Conservation (phyloP, 2,329 filamentous ascomycete species). For the Teratosphaeria pseudoeucalypti region DNA sequence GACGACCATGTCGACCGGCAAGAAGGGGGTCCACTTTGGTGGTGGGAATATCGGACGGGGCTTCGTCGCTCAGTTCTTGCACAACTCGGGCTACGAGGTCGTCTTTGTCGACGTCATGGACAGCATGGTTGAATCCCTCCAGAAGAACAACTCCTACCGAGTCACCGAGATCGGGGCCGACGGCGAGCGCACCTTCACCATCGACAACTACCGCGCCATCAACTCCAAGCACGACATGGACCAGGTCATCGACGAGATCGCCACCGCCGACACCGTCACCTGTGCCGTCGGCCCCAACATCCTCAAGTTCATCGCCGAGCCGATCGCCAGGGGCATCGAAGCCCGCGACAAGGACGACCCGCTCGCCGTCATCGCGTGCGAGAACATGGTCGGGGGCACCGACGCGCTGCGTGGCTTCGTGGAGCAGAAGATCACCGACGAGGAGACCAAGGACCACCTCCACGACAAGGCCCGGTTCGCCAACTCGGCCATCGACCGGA, state of each 20-base stretch:
- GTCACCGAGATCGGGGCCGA: slow-evolving; percentile 88
- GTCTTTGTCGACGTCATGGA: slow-evolving; percentile 94
- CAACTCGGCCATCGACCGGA: slow-evolving; percentile 97
- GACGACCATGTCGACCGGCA: slow-evolving; percentile 22
- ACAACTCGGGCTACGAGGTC: slow-evolving; percentile 91
- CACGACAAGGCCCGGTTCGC: slow-evolving; percentile 73
- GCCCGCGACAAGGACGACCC: slow-evolving; percentile 57
- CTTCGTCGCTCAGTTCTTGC: slow-evolving; percentile 83
- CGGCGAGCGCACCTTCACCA: slow-evolving; percentile 68
- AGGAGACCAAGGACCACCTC: slow-evolving; percentile 55
- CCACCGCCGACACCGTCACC: slow-evolving; percentile 80
- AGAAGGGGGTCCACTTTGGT: slow-evolving; percentile 44
- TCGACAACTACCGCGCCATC: slow-evolving; percentile 93
- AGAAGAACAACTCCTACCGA: slow-evolving; percentile 66
- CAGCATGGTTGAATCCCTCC: slow-evolving; percentile 66
- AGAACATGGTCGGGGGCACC: slow-evolving; percentile 94
- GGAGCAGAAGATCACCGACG: slow-evolving; percentile 56
- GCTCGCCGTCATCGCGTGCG: slow-evolving; percentile 88
- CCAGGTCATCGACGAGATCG: slow-evolving; percentile 74
- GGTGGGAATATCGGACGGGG: slow-evolving; percentile 48
- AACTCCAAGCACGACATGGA: slow-evolving; percentile 82
- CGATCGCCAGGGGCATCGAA: slow-evolving; percentile 90
- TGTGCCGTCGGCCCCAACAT: slow-evolving; percentile 96
- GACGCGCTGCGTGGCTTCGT: slow-evolving; percentile 72
- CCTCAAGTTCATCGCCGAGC: slow-evolving; percentile 89